Base-by-base conservation (phyloP, 2,329 filamentous ascomycete genomes). In the Graphilbum sp. region DNA sequence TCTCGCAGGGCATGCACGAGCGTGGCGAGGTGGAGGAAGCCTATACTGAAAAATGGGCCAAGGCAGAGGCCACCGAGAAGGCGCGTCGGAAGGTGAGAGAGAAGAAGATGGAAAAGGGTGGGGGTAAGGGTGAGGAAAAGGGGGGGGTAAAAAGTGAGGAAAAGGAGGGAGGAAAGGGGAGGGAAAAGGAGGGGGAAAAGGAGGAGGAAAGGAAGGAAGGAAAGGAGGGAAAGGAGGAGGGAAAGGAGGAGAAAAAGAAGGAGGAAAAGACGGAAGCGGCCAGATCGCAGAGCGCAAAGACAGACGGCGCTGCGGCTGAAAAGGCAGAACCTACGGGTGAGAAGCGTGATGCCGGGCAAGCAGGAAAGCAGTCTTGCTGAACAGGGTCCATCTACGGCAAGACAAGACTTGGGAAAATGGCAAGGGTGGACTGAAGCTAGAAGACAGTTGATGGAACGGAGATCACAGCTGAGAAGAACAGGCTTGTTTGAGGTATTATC, bases 21-120 rank as follows among this genome's bases (percentile, higher is more conserved):
- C 41, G 40, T 27, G 41, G 38, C 8, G 24, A 25, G 19, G 17
- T 55, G 50, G n/a, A 49, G 48, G 21, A 55, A 42, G n/a, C 49
- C 39, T 40, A 44, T 55, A 20, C 54, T 0, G 54, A 54, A 32
- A 55, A 71, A 45, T 70, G 66, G 66, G 52, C 48, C 7, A 60
- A 41, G 34, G 46, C 49, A 21, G 54, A 53, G 33, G 46, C 29
- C 34, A 48, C 52, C 35, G 49, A 50, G 32, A 52, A 45, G 32
- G 43, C 43, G 19, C 46, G 34, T 41, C 37, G 41, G n/a, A 39
- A 50, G 30, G 49, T 57, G 48, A 49, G 64, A 55, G 54, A 54
- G 41, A 48, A 47, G 34, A 41, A 60, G 54, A 37, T 41, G 27
- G 34, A 46, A 21, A 32, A 49, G 24, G 44, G 46, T 15, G 48